Evolutionary conservation across 805 yeast genomes (phyloP).

Genomic region (Maudiozyma turicensis): DNA sequence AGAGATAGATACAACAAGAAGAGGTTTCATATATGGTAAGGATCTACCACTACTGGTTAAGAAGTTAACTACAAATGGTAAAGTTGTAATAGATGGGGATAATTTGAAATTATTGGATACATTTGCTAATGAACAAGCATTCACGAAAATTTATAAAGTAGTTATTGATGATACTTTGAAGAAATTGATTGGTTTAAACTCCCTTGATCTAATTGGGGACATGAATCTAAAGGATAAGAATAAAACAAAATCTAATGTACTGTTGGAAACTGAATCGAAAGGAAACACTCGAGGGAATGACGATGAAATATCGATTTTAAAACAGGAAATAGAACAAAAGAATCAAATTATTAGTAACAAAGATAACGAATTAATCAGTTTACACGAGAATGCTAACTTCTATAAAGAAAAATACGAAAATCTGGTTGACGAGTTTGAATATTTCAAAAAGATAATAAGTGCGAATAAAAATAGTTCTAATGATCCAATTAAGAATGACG

Average conservation of each 20-base stretch:
- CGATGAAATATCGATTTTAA: neutral
- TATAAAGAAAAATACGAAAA: slow-evolving; percentile 22
- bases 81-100: neutral
- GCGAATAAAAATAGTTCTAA: neutral
- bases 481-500: neutral
- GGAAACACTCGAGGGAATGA: neutral
- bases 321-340: slow-evolving; percentile 1
- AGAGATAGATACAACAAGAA: slow-evolving; percentile 11
- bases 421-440: slow-evolving; percentile 21
- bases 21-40: slow-evolving; percentile 22
- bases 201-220: slow-evolving; percentile 8
- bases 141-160: slow-evolving; percentile 24
- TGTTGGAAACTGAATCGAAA: neutral
- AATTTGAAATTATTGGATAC: slow-evolving; percentile 15
- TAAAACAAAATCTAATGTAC: neutral
- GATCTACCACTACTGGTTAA: slow-evolving; percentile 19
- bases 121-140: slow-evolving; percentile 25
- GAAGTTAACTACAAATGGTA: neutral
- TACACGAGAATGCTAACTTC: slow-evolving; percentile 11
- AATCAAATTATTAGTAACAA: slow-evolving; percentile 14
- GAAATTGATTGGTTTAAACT: slow-evolving; percentile 27
- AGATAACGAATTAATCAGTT: slow-evolving; percentile 12
- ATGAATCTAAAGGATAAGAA: neutral
- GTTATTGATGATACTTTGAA: slow-evolving; percentile 22
- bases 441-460: slow-evolving; percentile 18